Evolutionary conservation across 768 basidiomycete species (phyloP).

Genomic region (Russula ochroleuca): DNA sequence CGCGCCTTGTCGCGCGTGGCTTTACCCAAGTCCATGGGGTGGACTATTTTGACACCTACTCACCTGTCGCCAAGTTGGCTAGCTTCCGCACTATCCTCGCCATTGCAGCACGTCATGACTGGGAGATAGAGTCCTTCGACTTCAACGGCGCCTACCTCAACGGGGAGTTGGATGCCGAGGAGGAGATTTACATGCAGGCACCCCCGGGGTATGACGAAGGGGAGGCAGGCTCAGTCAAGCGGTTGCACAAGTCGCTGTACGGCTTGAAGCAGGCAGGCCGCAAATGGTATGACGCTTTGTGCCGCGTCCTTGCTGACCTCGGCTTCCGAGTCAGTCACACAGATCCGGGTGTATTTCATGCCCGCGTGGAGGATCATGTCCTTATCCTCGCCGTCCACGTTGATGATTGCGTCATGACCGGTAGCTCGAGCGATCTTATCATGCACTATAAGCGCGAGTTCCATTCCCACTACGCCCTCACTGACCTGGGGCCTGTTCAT

Average conservation of each 20-base stretch:
- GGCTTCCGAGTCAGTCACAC: neutral
- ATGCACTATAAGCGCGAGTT: neutral
- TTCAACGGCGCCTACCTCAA: neutral
- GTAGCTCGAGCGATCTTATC: neutral
- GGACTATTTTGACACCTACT: conserved; percentile 37
- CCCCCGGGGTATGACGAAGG: neutral
- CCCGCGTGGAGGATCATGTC: rapidly evolving
- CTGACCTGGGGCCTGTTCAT: neutral
- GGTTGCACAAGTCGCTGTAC: neutral
- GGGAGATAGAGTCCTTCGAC: neutral
- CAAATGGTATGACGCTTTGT: neutral
- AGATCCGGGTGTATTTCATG: neutral
- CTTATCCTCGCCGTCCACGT: neutral
- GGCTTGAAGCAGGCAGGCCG: neutral
- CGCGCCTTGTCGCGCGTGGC: conserved; percentile 41
- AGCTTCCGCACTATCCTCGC: conserved; percentile 30
- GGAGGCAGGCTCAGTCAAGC: neutral
- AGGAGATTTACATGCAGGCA: neutral
- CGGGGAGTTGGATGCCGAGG: neutral
- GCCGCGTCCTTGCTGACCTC: neutral
- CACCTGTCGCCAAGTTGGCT: conserved; percentile 31
- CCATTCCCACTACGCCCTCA: neutral
- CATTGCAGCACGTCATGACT: conserved; percentile 29
- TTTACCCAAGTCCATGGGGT: conserved; percentile 39
- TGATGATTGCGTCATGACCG: neutral